Evolutionary conservation across 208 protist species (phyloP).

Genomic region (Phytomonas sp.): DNA sequence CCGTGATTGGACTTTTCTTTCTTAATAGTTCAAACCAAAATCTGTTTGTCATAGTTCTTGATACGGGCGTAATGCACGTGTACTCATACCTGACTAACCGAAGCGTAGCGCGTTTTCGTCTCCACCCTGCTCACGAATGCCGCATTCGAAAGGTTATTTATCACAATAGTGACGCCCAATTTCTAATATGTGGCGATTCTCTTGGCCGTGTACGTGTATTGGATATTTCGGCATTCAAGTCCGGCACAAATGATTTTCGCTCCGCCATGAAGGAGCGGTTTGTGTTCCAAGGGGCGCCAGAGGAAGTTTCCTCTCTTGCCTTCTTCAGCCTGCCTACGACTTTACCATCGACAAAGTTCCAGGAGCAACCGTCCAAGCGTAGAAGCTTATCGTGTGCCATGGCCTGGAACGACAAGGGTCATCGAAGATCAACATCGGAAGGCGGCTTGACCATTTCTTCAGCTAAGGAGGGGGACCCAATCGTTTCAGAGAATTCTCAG

Average conservation of each 20-base stretch:
- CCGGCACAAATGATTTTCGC: constrained; percentile 21
- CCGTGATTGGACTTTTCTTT: constrained; percentile 58
- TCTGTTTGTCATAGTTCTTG: constrained; percentile 52
- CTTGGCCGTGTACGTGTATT: constrained; percentile 38
- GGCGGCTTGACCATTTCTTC: background rate
- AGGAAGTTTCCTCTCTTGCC: constrained; percentile 17
- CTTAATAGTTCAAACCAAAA: constrained; percentile 68
- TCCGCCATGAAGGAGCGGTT: constrained; percentile 10
- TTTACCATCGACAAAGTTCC: background rate
- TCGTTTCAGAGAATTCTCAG: background rate
- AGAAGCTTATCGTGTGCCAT: background rate
- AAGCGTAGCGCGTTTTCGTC: constrained; percentile 30
- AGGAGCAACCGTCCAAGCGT: background rate
- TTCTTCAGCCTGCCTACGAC: constrained; percentile 7
- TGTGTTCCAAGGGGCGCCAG: constrained; percentile 30
- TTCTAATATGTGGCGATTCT: constrained; percentile 30
- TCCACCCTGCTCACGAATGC: constrained; percentile 34
- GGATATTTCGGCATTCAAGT: constrained; percentile 28
- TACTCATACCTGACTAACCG: constrained; percentile 55
- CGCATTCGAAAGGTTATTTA: constrained; percentile 29
- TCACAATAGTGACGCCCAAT: constrained; percentile 10
- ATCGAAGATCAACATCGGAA: background rate
- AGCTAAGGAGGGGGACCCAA: background rate
- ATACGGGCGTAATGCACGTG: constrained; percentile 58
- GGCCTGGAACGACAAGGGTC: background rate